Base-by-base conservation (phyloP, 129 eudicot genomes). In the Artemisia tridentata region DNA sequence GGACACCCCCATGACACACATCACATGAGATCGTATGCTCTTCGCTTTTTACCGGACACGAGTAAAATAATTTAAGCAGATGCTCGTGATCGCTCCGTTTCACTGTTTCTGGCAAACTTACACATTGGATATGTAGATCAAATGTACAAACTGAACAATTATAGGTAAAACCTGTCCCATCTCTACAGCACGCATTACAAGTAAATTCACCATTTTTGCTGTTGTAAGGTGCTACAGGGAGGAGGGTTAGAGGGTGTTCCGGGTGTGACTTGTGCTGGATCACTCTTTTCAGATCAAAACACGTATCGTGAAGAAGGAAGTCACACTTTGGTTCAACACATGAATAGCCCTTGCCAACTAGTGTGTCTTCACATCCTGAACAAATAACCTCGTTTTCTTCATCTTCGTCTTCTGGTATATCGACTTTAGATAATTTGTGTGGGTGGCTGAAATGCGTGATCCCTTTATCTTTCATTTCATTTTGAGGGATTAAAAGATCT, bases 91-190 rank as follows among this genome's bases (percentile, higher is more conserved):
- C 90, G 0, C 66, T 67, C 1, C 83, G 72, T 63, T 65, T 79
- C 46, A 78, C 69, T 18, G 81, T 77, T 65, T 89, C 87, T 12
- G 88, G 88, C 80, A 82, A 80, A 23, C 73, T 65, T 27, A 64
- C 84, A 63, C 96, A 89, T 41, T 69, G 82, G 27, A 82, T 75
- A 65, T 89, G 96, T 41, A 89, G 92, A 68, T 86, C 90, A 53
- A 68, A 89, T 11, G 67, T 29, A 43, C 96, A 89, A 13, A 78
- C 21, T 6, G 83, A 49, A 65, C 96, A 86, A 27, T 80, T 86
- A 78, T 86, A 90, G 34, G 71, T 80, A 15, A 82, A 86, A 2
- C 79, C 91, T 17, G 76, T 71, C 9, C 96, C 88, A 6, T 73
- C 85, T 12, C 76, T 80, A 27, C 60, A 77, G 47, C 96, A 90